A percentile compares a stretch with the other conserved stretches of the same genome.
These are phyloP conservation scores for Rhizoclosmatium globosum DNA, from an alignment of 192 early-diverging fungal genomes.

Conservation along the genomic window DNA sequence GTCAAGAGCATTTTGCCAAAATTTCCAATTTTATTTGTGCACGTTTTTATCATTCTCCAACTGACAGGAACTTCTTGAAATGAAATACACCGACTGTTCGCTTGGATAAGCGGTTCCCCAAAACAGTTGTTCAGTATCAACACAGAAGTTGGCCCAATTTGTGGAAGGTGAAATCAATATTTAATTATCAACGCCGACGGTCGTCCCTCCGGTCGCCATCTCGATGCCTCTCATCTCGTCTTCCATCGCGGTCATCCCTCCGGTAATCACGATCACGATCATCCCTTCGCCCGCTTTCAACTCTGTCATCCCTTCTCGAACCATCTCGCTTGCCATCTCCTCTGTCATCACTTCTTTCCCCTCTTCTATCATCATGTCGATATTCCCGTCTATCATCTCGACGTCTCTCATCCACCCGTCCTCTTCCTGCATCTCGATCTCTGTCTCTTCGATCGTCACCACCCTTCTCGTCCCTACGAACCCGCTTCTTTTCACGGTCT, in stretches of 20 bases:
- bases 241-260: too few relatives aligned
- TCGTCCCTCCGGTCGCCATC: too few relatives aligned
- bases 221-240: slow-evolving; percentile 7
- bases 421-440: neutral
- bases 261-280: neutral
- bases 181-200: too few relatives aligned
- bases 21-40: too few relatives aligned
- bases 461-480: neutral
- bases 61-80: too few relatives aligned
- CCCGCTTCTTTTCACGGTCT: slow-evolving; percentile 45
- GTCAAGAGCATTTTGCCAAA: too few relatives aligned
- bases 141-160: too few relatives aligned
- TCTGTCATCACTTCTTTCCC: neutral
- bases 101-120: too few relatives aligned
- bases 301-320: neutral
- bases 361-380: neutral
- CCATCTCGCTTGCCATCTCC: neutral
- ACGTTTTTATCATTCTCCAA: too few relatives aligned
- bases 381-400: neutral
- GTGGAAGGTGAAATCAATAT: too few relatives aligned
- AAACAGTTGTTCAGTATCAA: too few relatives aligned
- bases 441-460: neutral
- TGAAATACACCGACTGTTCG: too few relatives aligned
- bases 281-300: neutral
- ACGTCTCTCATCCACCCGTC: neutral